A percentile compares a stretch with the other conserved stretches of the same genome.
phyloP scores from a whole-genome alignment of 2,329 filamentous ascomycete species.

The Exophiala aquamarina region DNA sequence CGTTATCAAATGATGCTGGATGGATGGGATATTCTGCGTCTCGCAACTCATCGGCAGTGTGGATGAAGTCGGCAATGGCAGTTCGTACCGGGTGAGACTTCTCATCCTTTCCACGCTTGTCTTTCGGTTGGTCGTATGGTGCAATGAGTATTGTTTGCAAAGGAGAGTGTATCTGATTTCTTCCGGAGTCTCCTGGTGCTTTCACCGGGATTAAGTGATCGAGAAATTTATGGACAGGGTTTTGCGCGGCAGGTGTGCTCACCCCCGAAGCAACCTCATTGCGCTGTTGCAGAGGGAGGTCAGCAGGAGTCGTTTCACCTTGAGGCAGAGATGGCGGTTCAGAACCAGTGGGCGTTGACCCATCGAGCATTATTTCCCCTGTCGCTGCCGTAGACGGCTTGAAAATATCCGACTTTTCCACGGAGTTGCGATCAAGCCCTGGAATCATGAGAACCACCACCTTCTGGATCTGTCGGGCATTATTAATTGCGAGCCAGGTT shows the following conservation, averaged over 20 bases:
- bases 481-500: conserved; percentile 63
- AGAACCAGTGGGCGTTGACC: too few relatives aligned
- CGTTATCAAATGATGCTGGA: conserved; percentile 66
- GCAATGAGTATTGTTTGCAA: conserved; percentile 79
- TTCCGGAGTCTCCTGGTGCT: conserved; percentile 80
- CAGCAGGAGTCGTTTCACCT: background rate
- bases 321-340: too few relatives aligned
- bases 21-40: conserved; percentile 86
- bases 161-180: conserved; percentile 80
- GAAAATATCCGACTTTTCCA: conserved; percentile 12
- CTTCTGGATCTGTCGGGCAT: conserved; percentile 61
- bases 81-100: conserved; percentile 75
- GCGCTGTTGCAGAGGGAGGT: background rate
- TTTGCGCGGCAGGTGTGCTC: background rate
- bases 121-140: conserved; percentile 66
- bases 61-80: conserved; percentile 76
- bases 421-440: conserved; percentile 87
- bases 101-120: conserved; percentile 61
- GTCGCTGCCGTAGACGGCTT: too few relatives aligned
- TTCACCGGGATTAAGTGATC: conserved; percentile 85
- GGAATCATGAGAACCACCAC: conserved; percentile 90
- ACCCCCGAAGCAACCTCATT: background rate
- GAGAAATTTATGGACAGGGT: conserved; percentile 65
- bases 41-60: conserved; percentile 68
- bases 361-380: too few relatives aligned